Conservation (phyloP, 2,329 filamentous ascomycete species). For the Fusarium aywerte region DNA sequence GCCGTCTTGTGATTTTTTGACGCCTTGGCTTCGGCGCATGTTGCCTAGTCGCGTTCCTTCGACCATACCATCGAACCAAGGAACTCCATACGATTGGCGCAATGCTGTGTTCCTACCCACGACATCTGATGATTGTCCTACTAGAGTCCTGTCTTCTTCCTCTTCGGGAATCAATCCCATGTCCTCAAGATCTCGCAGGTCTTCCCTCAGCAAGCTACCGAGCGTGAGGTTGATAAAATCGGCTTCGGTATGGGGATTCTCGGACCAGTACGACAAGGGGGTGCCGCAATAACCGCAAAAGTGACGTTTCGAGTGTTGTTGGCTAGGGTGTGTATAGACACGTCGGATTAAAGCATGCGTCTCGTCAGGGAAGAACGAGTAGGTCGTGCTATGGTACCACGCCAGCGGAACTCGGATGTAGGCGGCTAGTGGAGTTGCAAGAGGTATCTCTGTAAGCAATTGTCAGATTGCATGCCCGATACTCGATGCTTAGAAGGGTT, state of each 20-base stretch:
- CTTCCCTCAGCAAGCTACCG: slow-evolving; percentile 77
- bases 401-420: slow-evolving; percentile 84
- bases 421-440: slow-evolving; percentile 78
- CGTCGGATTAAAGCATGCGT: slow-evolving; percentile 73
- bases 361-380: slow-evolving; percentile 83
- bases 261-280: slow-evolving; percentile 84
- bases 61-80: slow-evolving; percentile 88
- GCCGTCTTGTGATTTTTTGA: slow-evolving; percentile 67
- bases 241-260: slow-evolving; percentile 74
- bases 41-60: slow-evolving; percentile 78
- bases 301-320: slow-evolving; percentile 72
- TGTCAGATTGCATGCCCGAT: slow-evolving; percentile 19
- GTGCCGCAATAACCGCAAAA: slow-evolving; percentile 96
- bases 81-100: slow-evolving; percentile 74
- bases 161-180: slow-evolving; percentile 74
- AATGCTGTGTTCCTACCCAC: slow-evolving; percentile 49
- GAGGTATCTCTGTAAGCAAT: slow-evolving; percentile 64
- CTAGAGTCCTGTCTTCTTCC: slow-evolving; percentile 42
- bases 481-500: neutral
- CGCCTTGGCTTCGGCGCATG: slow-evolving; percentile 70
- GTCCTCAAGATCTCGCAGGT: slow-evolving; percentile 78
- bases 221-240: slow-evolving; percentile 84
- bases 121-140: slow-evolving; percentile 1
- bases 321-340: slow-evolving; percentile 70
- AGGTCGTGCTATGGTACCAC: slow-evolving; percentile 82